Conservation (phyloP, 2,329 filamentous ascomycete genomes). For the Rhynchosporium graminicola region DNA sequence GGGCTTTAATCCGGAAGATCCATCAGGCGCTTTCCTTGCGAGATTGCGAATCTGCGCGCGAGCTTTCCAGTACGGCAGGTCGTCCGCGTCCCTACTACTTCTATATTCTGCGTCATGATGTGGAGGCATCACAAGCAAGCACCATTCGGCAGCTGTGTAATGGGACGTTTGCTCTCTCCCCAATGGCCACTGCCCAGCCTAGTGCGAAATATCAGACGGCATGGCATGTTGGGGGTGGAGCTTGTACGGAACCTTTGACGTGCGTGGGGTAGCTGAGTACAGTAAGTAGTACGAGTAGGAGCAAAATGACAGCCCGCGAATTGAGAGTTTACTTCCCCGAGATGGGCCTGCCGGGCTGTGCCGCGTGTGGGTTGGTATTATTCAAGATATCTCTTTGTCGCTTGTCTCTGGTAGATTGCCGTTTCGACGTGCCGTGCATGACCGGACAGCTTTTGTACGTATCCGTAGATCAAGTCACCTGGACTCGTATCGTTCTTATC, state of each 20-base stretch:
- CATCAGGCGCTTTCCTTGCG: conserved; percentile 3
- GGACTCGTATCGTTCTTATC: not conserved
- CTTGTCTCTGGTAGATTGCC: not conserved
- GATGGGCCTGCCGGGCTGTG: conserved; percentile 9
- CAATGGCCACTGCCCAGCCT: not conserved
- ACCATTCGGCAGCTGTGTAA: conserved; percentile 16
- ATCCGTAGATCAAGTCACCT: conserved; percentile 1
- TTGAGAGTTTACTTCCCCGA: not conserved
- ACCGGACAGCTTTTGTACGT: conserved; percentile 7
- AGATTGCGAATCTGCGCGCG: not conserved
- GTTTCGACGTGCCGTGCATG: conserved; percentile 3
- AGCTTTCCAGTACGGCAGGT: not conserved
- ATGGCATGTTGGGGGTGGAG: conserved; percentile 3
- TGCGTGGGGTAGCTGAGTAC: not conserved
- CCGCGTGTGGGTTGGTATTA: not conserved
- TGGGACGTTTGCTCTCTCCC: conserved; percentile 6
- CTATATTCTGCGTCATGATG: not conserved
- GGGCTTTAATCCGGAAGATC: conserved; percentile 1
- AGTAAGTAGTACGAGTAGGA: not conserved
- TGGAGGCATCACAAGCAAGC: conserved; percentile 7
- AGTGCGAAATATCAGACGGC: conserved; percentile 7
- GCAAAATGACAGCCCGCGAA: not conserved
- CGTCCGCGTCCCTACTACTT: conserved; percentile 7
- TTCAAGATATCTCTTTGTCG: conserved; percentile 8
- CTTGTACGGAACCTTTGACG: not conserved